A percentile compares a stretch with the other conserved stretches of the same genome.
These are phyloP conservation scores for Trichoderma guizhouense DNA, from an alignment of 2,329 filamentous ascomycete species.

Conservation along the genomic window DNA sequence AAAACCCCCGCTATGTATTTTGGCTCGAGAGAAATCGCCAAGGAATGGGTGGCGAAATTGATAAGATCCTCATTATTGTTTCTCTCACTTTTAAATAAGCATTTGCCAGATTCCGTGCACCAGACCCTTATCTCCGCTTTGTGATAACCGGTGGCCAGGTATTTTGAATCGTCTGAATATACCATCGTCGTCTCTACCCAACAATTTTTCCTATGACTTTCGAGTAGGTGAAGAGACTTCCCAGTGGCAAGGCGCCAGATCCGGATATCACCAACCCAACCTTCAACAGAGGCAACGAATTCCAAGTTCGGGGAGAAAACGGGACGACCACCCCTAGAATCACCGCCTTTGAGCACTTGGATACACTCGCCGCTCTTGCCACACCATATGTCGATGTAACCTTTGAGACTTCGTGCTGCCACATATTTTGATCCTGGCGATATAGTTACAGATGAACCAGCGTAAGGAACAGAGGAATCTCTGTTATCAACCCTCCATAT, in stretches of 20 bases:
- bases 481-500: not conserved
- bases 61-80: too few species aligned
- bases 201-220: too few species aligned
- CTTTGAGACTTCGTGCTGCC: not conserved
- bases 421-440: not conserved
- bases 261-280: not conserved
- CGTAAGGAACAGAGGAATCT: too few species aligned
- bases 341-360: not conserved
- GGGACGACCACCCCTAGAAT: accelerated
- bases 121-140: not conserved
- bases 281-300: not conserved
- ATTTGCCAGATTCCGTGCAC: not conserved
- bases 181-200: too few species aligned
- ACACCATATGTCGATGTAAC: not conserved
- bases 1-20: not conserved
- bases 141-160: not conserved
- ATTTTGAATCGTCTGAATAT: not conserved
- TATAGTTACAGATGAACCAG: not conserved
- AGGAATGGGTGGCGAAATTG: too few species aligned
- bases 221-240: not conserved
- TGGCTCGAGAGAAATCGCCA: not conserved
- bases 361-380: not conserved
- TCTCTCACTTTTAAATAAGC: not conserved
- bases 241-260: not conserved
- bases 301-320: not conserved